Percentiles rank a stretch among this genome's conserved stretches.
phyloP scores from a whole-genome alignment of 2,329 filamentous ascomycete genomes.

The Sporothrix dimorphospora region DNA sequence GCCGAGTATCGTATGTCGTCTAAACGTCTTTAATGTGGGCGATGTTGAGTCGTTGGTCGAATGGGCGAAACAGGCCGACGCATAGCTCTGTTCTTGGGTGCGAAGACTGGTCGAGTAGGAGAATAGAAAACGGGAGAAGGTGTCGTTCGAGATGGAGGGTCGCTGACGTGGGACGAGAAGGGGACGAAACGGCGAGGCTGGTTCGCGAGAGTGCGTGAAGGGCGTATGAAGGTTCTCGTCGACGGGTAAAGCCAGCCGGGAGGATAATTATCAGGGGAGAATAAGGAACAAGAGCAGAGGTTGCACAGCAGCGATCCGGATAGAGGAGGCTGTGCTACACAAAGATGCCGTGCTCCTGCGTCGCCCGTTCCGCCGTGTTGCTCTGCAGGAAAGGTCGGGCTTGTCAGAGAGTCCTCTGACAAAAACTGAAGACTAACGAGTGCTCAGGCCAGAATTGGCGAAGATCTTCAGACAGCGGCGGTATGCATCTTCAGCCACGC shows the following conservation, averaged over 20 bases:
- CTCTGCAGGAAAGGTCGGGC: background rate
- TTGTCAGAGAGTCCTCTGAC: background rate
- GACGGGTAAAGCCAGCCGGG: background rate
- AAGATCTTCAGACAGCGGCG: background rate
- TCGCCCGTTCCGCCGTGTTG: background rate
- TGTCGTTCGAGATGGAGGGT: background rate
- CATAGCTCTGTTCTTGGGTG: background rate
- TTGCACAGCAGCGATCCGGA: background rate
- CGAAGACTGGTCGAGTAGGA: background rate
- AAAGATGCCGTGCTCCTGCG: background rate
- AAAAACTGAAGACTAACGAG: no score
- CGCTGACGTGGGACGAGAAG: background rate
- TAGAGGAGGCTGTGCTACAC: background rate
- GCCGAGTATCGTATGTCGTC: background rate
- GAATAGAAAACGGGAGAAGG: background rate
- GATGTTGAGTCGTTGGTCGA: background rate
- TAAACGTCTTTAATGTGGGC: background rate
- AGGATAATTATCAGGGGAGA: background rate
- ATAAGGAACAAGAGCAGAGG: background rate
- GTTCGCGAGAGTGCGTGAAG: background rate
- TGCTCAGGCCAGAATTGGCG: background rate
- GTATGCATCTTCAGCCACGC: background rate
- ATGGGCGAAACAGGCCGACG: background rate
- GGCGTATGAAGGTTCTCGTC: background rate
- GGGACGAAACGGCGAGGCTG: background rate